These are phyloP conservation scores for Saccharomycopsis hybrid DNA, from an alignment of 1,139 yeast genomes.

Conservation along the genomic window DNA sequence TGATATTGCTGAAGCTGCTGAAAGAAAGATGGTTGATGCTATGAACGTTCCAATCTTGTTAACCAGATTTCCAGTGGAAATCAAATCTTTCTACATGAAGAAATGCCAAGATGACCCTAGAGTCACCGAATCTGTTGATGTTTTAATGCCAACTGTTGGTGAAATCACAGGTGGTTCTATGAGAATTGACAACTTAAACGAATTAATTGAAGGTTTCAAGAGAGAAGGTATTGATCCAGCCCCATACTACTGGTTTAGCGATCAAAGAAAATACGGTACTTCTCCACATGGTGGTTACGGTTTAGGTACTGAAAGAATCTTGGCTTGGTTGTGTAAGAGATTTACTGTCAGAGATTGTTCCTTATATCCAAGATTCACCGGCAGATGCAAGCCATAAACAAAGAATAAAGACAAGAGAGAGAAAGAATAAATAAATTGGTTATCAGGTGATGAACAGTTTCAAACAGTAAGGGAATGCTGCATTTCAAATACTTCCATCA, in stretches of 20 bases:
- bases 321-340: slow-evolving; percentile 97
- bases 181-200: slow-evolving; percentile 85
- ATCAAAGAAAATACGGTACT: slow-evolving; percentile 94
- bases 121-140: slow-evolving; percentile 97
- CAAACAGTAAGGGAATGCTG: too few species aligned
- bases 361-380: slow-evolving; percentile 94
- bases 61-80: slow-evolving; percentile 92
- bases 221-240: slow-evolving; percentile 81
- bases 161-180: slow-evolving; percentile 98
- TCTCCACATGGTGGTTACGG: slow-evolving; percentile 99
- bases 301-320: slow-evolving; percentile 92
- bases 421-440: neutral
- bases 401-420: too few species aligned
- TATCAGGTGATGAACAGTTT: neutral
- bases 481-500: too few species aligned
- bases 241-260: slow-evolving; percentile 92
- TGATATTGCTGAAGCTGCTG: slow-evolving; percentile 99
- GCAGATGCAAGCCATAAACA: slow-evolving; percentile 87
- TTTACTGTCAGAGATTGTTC: slow-evolving; percentile 98
- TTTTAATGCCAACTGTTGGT: slow-evolving; percentile 97
- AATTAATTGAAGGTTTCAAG: slow-evolving; percentile 81
- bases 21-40: slow-evolving; percentile 95
- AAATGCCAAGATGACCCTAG: slow-evolving; percentile 84
- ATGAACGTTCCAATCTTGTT: slow-evolving; percentile 88
- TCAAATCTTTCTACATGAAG: slow-evolving; percentile 97